These are phyloP conservation scores for Whalleya microplaca DNA, from an alignment of 2,329 filamentous ascomycete species.

Conservation along the genomic window DNA sequence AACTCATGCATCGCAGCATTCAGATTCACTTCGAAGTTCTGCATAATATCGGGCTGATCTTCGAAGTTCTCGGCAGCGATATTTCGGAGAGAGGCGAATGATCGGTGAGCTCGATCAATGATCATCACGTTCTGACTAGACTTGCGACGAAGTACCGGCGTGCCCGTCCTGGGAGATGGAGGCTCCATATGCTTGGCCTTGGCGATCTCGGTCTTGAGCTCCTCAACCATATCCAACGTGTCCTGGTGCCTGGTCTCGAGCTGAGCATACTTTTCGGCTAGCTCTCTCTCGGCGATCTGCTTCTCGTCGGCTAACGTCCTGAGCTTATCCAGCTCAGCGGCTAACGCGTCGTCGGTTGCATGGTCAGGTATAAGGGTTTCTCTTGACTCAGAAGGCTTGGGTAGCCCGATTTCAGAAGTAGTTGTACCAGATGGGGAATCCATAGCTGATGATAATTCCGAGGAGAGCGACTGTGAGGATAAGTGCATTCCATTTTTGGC, in stretches of 20 bases:
- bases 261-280: slow-evolving; percentile 79
- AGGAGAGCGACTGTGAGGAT: slow-evolving; percentile 89
- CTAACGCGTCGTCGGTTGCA: slow-evolving; percentile 47
- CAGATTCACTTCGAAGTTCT: slow-evolving; percentile 90
- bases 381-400: slow-evolving; percentile 47
- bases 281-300: slow-evolving; percentile 71
- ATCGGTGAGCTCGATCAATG: slow-evolving; percentile 88
- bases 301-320: slow-evolving; percentile 74
- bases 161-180: slow-evolving; percentile 65
- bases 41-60: slow-evolving; percentile 78
- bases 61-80: slow-evolving; percentile 88
- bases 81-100: slow-evolving; percentile 85
- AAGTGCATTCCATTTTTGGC: slow-evolving; percentile 69
- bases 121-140: slow-evolving; percentile 87
- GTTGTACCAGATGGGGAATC: slow-evolving; percentile 71
- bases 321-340: slow-evolving; percentile 72
- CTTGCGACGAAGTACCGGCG: slow-evolving; percentile 86
- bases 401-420: slow-evolving; percentile 62
- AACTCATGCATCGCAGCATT: slow-evolving; percentile 93
- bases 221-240: slow-evolving; percentile 83
- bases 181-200: slow-evolving; percentile 69
- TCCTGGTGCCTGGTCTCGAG: slow-evolving; percentile 82
- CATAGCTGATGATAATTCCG: slow-evolving; percentile 88
- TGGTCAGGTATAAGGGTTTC: slow-evolving; percentile 42
- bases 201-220: slow-evolving; percentile 84